Evolutionary conservation across 164 flowering plant genomes (phyloP).

Genomic region (Nymphaea colorata): DNA sequence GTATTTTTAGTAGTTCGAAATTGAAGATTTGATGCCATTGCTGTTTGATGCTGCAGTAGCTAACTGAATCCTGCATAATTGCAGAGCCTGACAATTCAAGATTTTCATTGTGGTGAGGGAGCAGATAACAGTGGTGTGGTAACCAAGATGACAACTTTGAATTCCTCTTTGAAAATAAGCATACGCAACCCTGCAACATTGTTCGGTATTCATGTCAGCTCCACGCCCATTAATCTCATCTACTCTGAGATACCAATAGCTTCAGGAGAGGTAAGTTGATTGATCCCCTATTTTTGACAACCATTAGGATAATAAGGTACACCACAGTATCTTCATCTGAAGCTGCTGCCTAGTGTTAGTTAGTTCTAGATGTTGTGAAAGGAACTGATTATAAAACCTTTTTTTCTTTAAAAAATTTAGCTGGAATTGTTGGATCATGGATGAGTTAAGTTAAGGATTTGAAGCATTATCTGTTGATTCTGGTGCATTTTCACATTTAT

Average conservation of each 20-base stretch:
- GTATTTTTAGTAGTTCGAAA: neutral
- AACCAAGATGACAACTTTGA: constrained; percentile 70
- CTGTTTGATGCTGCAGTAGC: neutral
- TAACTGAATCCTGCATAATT: neutral
- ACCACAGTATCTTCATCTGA: too few relatives aligned
- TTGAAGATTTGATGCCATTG: neutral
- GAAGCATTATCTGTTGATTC: too few relatives aligned
- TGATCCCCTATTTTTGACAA: neutral
- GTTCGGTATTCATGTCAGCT: constrained; percentile 86
- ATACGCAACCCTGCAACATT: constrained; percentile 80
- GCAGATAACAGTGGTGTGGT: constrained; percentile 77
- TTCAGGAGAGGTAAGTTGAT: constrained; percentile 55
- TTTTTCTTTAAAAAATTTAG: neutral
- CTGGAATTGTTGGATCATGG: neutral
- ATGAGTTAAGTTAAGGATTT: too few relatives aligned
- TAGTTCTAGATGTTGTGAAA: too few relatives aligned
- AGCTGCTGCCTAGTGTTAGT: too few relatives aligned
- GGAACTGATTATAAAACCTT: neutral
- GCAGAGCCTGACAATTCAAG: constrained; percentile 65
- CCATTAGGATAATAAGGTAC: neutral
- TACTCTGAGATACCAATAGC: constrained; percentile 70
- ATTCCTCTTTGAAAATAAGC: constrained; percentile 55
- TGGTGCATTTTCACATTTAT: too few relatives aligned
- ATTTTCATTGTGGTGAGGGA: constrained; percentile 58
- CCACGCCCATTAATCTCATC: constrained; percentile 52